Base-by-base conservation (phyloP, 2,329 filamentous ascomycete species). In the Fusarium tupiense region DNA sequence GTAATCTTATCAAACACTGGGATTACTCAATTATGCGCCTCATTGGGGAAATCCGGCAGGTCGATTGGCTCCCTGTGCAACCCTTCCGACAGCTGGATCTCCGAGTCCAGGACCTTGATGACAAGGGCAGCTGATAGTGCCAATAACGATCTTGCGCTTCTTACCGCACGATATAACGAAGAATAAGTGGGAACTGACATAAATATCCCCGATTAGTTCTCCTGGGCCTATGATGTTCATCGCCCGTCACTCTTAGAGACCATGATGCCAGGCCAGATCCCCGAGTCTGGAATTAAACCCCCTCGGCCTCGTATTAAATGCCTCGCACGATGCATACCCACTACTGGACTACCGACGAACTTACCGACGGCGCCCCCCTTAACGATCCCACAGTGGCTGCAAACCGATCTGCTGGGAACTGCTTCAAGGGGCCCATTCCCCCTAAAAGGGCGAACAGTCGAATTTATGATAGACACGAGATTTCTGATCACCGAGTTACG, bases 321-420 rank as follows among this genome's bases (percentile, higher is more conserved):
- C 2, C 33, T 35, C 14, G 14, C 3, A 35, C 1, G 33, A 16
- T 35, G 16, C 33, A 35, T 35, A 35, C 16, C 33, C 16, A 16
- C 33, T 35, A 35, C 6, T 6, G 33, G 33, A 6, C 33, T 35
- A 16, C 14, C 6, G 16, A 8, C 14, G 14, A 16, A 1, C 33
- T 14, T 35, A 0, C 14, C 33, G 2, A 35, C 33, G 33, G 7
- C 33, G 14, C 1, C 33, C 33, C 33, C 33, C 14, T 8, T 14
- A 1, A 35, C 33, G 6, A 16, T 35, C 14, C 7, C 1, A 0
- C 14, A 0, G 0, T 35, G 14, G 7, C 14, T 35, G 33, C 1
- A 0, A 35, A 35, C 33, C 14, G 0, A 35, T 14, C 1, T 41
- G 0, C 22, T 5, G 20, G 12, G 20, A 41, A 14, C 40, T 41